These are phyloP conservation scores for Colletotrichum brevisporum DNA, from an alignment of 2,329 filamentous ascomycete species.

Conservation along the genomic window DNA sequence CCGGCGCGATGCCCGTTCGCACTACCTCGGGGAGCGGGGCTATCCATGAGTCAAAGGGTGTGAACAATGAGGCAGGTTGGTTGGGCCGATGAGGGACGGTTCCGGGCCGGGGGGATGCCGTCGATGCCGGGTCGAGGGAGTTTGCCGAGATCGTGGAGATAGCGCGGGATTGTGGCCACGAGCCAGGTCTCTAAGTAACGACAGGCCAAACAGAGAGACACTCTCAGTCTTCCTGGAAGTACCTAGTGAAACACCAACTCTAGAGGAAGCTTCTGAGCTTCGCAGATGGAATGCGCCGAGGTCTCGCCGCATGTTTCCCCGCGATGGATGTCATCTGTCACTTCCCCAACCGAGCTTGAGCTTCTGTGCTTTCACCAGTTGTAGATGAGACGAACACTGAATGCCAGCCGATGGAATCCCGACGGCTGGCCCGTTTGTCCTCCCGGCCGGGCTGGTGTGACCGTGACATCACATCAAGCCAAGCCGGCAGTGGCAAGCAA, in stretches of 20 bases:
- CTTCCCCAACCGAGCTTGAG: conserved; percentile 1
- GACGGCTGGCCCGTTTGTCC: neutral
- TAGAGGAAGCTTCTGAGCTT: neutral
- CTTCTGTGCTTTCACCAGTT: neutral
- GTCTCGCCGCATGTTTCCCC: conserved; percentile 6
- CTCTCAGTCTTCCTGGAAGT: neutral
- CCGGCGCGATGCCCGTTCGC: neutral
- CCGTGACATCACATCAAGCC: conserved; percentile 33
- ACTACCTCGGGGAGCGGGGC: conserved; percentile 23
- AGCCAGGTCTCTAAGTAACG: neutral
- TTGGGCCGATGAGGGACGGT: conserved; percentile 5
- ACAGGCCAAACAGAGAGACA: too few relatives aligned
- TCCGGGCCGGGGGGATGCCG: neutral
- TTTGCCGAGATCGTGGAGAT: conserved; percentile 13
- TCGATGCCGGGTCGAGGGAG: neutral
- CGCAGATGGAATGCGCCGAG: conserved; percentile 3
- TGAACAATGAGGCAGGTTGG: conserved; percentile 7
- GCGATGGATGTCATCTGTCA: neutral
- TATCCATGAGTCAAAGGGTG: conserved; percentile 30
- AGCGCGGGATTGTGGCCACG: neutral
- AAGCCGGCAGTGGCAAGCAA: conserved; percentile 21
- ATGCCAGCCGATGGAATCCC: neutral
- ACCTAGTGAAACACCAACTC: conserved; percentile 10
- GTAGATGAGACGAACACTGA: conserved; percentile 23
- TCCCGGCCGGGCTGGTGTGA: neutral